Base-by-base conservation (phyloP, 257 asterid species). In the Solanum ahanhuiri region DNA sequence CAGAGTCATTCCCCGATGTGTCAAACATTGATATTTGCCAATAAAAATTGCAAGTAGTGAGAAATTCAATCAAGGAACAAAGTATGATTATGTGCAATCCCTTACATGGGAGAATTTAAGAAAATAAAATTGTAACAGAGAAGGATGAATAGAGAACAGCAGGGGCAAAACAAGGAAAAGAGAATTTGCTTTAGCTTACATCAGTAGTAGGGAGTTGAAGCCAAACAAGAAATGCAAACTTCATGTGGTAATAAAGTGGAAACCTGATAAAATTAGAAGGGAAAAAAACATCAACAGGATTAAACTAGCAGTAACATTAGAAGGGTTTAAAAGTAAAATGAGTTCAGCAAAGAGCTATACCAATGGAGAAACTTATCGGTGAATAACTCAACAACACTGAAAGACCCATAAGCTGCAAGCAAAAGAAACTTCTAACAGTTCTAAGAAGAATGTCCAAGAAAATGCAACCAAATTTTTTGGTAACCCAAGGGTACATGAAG, bases 141-240 rank as follows among this genome's bases (percentile, higher is more conserved):
- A 1, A 20, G 30, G 82, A 63, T 73, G 54, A 70, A 86, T 51
- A 54, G 15, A 48, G 72, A 75, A 89, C 34, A 82, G 51, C 81
- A 85, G 86, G 51, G 63, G 58, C 39, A 48, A 48, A 2, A 17
- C 15, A 0, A 79, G 12, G 41, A 45, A 57, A 60, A 85, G 83
- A 70, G 35, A 39, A 85, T 48, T 8, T 73, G n/a, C 22, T 60
- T 64, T 86, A 86, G 87, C 96, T 91, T 93, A 97, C 99, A 85
- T 97, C 94, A 86, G 91, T 88, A 73, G 93, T 67, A 63, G 99
- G 98, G 84, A 97, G 94, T 88, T 97, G 98, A 89, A 95, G 98
- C 99, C 98, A 97, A 87, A 97, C 98, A 81, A 97, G 99, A 92
- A 95, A 97, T 79, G 98, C 98, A 91, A 95, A 94, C 96, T 97